Evolutionary conservation across 1,284 basidiomycete genomes (phyloP).

Genomic region (Boletellus deceptivus): DNA sequence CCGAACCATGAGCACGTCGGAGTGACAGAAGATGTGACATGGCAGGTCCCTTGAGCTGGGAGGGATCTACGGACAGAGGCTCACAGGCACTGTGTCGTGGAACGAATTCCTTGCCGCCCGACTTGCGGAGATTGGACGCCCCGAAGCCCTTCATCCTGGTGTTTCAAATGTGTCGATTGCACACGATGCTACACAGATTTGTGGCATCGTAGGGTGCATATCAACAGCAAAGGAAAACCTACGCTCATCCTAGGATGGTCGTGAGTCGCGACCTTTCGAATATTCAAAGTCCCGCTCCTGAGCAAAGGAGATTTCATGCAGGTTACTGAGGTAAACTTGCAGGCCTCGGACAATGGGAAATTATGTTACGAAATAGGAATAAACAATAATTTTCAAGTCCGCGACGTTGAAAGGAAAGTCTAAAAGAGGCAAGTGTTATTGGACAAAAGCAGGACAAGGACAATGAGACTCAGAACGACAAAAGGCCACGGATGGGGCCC

Average conservation of each 20-base stretch:
- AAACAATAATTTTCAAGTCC: constrained; percentile 22
- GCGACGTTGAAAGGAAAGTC: constrained; percentile 21
- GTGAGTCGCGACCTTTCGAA: too few relatives aligned
- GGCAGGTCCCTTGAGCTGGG: too few relatives aligned
- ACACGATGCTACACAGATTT: too few relatives aligned
- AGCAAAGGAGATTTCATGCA: too few relatives aligned
- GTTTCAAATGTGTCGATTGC: too few relatives aligned
- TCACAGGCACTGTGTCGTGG: neutral
- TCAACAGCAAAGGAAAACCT: too few relatives aligned
- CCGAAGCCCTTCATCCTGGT: neutral
- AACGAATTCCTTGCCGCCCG: neutral
- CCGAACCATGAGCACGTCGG: neutral
- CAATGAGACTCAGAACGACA: constrained; percentile 28
- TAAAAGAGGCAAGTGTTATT: constrained; percentile 25
- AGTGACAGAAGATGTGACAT: neutral
- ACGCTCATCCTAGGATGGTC: too few relatives aligned
- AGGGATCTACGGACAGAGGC: too few relatives aligned
- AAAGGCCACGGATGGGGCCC: constrained; percentile 20
- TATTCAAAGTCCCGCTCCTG: too few relatives aligned
- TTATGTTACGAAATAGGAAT: constrained; percentile 2
- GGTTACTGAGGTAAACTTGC: too few relatives aligned
- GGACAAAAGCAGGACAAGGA: constrained; percentile 20
- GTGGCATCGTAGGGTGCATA: too few relatives aligned
- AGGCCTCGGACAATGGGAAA: neutral
- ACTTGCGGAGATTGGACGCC: constrained; percentile 4